Evolutionary conservation across 345 rosid species (phyloP).

Genomic region (Citrus hindsii): DNA sequence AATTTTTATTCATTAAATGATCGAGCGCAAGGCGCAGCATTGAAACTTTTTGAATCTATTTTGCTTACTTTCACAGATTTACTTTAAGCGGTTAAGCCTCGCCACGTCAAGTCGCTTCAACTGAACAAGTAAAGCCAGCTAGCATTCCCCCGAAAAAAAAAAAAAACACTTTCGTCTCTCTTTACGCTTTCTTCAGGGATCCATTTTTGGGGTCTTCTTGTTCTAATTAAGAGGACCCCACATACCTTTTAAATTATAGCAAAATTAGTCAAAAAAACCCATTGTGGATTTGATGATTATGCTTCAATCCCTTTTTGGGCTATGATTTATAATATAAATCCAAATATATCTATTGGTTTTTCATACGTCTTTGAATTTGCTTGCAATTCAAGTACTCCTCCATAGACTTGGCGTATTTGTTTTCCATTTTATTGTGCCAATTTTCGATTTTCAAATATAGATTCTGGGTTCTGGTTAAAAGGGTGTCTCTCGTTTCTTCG

Average conservation of each 20-base stretch:
- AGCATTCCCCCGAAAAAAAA: neutral
- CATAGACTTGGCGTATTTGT: constrained; percentile 22
- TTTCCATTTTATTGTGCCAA: constrained; percentile 21
- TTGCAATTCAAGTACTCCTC: constrained; percentile 33
- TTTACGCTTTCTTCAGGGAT: constrained; percentile 9
- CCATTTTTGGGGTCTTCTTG: constrained; percentile 12
- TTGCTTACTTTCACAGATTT: neutral
- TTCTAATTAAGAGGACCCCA: constrained; percentile 11
- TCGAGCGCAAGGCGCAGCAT: neutral
- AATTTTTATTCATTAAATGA: neutral
- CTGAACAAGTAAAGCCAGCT: neutral
- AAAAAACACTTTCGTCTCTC: neutral
- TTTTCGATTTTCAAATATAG: constrained; percentile 5
- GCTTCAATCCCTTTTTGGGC: constrained; percentile 23
- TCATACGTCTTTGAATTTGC: constrained; percentile 25
- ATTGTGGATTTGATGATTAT: constrained; percentile 26
- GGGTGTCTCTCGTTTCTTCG: constrained; percentile 22
- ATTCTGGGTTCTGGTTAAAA: constrained; percentile 24
- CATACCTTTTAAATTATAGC: neutral
- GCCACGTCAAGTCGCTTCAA: constrained; percentile 7
- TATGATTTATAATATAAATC: neutral
- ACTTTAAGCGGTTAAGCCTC: neutral
- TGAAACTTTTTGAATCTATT: constrained; percentile 9
- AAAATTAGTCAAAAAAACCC: constrained; percentile 15
- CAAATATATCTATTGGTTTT: neutral